Evolutionary conservation across 225 moss, liverwort and hornwort genomes (phyloP).

Genomic region (Marchantia paleacea): DNA sequence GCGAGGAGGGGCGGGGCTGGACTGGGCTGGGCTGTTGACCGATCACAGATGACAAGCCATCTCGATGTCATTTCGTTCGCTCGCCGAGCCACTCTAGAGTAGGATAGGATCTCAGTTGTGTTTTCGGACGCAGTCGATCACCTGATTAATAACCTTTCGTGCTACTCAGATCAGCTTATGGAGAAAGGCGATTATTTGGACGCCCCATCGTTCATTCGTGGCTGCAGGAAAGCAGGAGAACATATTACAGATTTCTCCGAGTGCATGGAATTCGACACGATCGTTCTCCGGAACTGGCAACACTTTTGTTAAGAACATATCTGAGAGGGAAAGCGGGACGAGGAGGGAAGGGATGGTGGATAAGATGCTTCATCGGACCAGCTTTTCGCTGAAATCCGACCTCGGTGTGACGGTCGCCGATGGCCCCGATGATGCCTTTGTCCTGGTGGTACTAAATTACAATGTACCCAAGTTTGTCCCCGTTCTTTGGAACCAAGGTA

Average conservation of each 20-base stretch:
- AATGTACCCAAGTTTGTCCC: constrained; percentile 66
- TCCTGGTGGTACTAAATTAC: constrained; percentile 72
- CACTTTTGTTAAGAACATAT: background rate
- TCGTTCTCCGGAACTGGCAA: background rate
- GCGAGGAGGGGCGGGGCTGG: too few species aligned
- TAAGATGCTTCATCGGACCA: constrained; percentile 35
- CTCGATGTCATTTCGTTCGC: too few species aligned
- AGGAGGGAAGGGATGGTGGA: constrained; percentile 24
- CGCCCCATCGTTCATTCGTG: constrained; percentile 11
- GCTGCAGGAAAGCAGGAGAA: constrained; percentile 2
- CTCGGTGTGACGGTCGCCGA: background rate
- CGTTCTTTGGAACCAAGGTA: constrained; percentile 78
- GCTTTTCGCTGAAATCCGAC: constrained; percentile 23
- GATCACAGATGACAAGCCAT: too few species aligned
- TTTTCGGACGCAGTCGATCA: background rate
- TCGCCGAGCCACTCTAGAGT: background rate
- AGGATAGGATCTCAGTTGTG: background rate
- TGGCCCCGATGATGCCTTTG: constrained; percentile 35
- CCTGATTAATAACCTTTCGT: constrained; percentile 18
- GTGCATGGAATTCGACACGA: constrained; percentile 5
- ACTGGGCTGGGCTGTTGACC: too few species aligned
- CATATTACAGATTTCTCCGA: background rate
- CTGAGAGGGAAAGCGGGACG: background rate
- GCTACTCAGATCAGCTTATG: constrained; percentile 24
- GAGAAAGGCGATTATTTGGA: constrained; percentile 15